Conservation (phyloP, 106 monocot genomes). For the Allium fistulosum region DNA sequence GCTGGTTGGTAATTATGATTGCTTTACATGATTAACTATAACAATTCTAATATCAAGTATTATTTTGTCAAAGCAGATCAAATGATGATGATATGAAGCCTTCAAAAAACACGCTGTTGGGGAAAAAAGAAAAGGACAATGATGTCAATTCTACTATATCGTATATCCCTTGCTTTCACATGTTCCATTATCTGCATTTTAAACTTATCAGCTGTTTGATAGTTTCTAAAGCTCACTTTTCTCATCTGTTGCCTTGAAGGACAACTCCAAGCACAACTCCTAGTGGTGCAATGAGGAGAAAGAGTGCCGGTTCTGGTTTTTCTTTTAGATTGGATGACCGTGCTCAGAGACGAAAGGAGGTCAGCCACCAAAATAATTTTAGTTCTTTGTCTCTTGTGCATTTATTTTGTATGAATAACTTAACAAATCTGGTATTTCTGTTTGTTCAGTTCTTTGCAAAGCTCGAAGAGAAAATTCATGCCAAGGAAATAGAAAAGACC, state of each 20-base stretch:
- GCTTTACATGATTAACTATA: no score
- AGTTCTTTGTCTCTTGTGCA: neutral
- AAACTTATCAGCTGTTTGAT: neutral
- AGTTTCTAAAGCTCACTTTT: neutral
- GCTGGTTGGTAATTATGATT: neutral
- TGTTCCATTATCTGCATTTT: neutral
- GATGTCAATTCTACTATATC: conserved; percentile 37
- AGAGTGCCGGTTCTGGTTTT: conserved; percentile 43
- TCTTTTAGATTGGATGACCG: conserved; percentile 77
- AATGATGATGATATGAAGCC: conserved; percentile 8
- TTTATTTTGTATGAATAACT: neutral
- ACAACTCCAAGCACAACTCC: conserved; percentile 20
- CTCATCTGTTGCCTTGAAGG: neutral
- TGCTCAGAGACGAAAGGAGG: conserved; percentile 94
- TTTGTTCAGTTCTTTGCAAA: conserved; percentile 66
- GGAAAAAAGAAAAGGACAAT: conserved; percentile 17
- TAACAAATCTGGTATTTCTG: neutral
- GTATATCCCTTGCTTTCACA: conserved; percentile 13
- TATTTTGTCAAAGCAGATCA: conserved; percentile 21
- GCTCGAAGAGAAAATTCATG: conserved; percentile 82
- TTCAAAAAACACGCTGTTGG: conserved; percentile 9
- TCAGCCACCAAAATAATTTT: conserved; percentile 2
- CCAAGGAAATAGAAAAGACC: conserved; percentile 82
- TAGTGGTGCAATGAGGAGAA: conserved; percentile 12
- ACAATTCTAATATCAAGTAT: conserved; percentile 2